phyloP scores from a whole-genome alignment of 2,329 filamentous ascomycete genomes.

The Diaporthe ampelina region DNA sequence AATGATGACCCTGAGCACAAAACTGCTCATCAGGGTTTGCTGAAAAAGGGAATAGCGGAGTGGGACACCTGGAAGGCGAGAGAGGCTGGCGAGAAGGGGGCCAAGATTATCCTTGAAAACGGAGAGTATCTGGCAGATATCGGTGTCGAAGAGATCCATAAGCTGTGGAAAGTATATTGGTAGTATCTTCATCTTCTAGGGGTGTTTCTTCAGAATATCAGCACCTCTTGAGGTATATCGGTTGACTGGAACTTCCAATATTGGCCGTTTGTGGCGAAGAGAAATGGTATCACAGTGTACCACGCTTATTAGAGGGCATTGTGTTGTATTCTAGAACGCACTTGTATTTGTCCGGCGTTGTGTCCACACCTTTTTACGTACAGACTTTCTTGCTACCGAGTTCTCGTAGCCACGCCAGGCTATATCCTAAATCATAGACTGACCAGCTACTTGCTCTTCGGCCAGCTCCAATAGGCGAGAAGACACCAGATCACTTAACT shows the following conservation, averaged over 20 bases:
- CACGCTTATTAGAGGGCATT: not conserved
- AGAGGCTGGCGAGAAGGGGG: not conserved
- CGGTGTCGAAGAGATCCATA: not conserved
- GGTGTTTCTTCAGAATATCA: not conserved
- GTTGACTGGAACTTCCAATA: not conserved
- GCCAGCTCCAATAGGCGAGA: no score
- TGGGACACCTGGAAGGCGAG: not conserved
- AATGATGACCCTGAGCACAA: not conserved
- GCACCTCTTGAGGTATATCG: not conserved
- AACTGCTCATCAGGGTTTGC: not conserved
- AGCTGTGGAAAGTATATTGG: not conserved
- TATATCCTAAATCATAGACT: no score
- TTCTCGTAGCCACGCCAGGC: no score
- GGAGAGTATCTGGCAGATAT: not conserved
- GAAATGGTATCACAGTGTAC: not conserved
- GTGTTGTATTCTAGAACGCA: not conserved
- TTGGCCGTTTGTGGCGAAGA: not conserved
- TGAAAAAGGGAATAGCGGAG: conserved; percentile 5
- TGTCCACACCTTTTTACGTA: no score
- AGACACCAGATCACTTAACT: no score
- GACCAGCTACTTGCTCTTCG: no score
- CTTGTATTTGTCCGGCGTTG: not conserved
- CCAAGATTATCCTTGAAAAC: not conserved
- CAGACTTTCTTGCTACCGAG: no score
- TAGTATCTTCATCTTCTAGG: not conserved